Conservation (phyloP, 257 asterid genomes). For the Solanum appendiculatum region DNA sequence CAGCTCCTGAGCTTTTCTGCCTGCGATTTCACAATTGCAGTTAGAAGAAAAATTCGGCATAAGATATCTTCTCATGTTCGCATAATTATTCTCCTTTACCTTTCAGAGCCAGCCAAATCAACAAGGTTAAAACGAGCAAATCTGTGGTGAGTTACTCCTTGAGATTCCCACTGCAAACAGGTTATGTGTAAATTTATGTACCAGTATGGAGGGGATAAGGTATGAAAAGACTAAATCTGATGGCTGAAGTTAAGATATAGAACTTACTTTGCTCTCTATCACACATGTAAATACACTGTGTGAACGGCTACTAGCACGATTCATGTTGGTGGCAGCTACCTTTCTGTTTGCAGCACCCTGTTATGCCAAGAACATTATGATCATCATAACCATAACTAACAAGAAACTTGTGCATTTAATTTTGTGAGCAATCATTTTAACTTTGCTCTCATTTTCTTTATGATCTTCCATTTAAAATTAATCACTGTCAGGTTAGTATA, state of each 20-base stretch:
- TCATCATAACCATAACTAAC: background rate
- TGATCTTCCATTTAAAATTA: background rate
- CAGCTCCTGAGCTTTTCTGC: slow-evolving; percentile 99
- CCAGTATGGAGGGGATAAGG: background rate
- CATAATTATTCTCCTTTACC: slow-evolving; percentile 31
- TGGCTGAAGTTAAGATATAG: background rate
- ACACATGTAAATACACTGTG: slow-evolving; percentile 95
- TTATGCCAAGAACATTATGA: background rate
- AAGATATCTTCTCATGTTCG: background rate
- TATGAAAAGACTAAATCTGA: background rate
- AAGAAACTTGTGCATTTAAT: background rate
- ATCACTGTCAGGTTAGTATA: background rate
- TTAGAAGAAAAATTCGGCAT: background rate
- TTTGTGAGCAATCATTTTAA: background rate
- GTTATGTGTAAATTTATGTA: background rate
- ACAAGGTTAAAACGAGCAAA: slow-evolving; percentile 94
- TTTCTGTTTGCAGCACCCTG: slow-evolving; percentile 97
- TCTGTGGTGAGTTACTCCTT: slow-evolving; percentile 85
- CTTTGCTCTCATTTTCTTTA: background rate
- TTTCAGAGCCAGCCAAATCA: slow-evolving; percentile 97
- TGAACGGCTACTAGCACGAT: slow-evolving; percentile 96
- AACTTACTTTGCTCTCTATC: slow-evolving; percentile 81
- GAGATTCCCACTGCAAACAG: slow-evolving; percentile 67
- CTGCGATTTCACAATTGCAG: slow-evolving; percentile 24
- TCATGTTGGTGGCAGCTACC: slow-evolving; percentile 98